Evolutionary conservation across 371 early-diverging fungal species (phyloP).

Genomic region (Amoeboaphelidium occidentale): DNA sequence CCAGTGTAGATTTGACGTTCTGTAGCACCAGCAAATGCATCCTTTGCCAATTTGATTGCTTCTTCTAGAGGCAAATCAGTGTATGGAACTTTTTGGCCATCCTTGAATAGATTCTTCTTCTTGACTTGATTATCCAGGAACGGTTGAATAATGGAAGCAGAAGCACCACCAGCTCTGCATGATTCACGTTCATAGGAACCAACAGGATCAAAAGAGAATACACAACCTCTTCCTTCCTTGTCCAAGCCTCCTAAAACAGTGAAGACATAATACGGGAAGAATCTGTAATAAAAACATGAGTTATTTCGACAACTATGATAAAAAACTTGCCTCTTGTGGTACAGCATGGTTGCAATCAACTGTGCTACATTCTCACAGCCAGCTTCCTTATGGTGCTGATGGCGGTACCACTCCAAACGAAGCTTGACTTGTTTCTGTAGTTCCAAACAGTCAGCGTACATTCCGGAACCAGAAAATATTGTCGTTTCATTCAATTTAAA

Average conservation of each 20-base stretch:
- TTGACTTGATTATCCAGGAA: constrained; percentile 89
- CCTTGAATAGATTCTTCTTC: background rate
- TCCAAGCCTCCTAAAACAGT: constrained; percentile 81
- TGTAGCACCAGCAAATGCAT: constrained; percentile 91
- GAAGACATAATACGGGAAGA: constrained; percentile 96
- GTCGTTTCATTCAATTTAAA: constrained; percentile 41
- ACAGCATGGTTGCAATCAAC: constrained; percentile 78
- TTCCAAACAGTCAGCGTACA: constrained; percentile 80
- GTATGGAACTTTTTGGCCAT: background rate
- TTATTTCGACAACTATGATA: too few relatives aligned
- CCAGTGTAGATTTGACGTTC: constrained; percentile 99
- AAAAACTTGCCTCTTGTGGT: too few relatives aligned
- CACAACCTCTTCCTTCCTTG: constrained; percentile 60
- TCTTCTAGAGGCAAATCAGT: constrained; percentile 27
- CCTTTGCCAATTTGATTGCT: constrained; percentile 61
- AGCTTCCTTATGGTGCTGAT: constrained; percentile 76
- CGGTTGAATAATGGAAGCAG: constrained; percentile 81
- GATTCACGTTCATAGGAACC: constrained; percentile 71
- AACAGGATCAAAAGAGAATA: constrained; percentile 89
- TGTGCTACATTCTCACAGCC: constrained; percentile 69
- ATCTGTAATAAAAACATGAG: too few relatives aligned
- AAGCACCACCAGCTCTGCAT: constrained; percentile 72
- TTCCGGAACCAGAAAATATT: constrained; percentile 74
- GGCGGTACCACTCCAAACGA: constrained; percentile 61
- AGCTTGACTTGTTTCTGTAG: constrained; percentile 63